Percentiles rank a stretch among this genome's conserved stretches.
phyloP scores from a whole-genome alignment of 306 rosid species.

The Malus asiatica region DNA sequence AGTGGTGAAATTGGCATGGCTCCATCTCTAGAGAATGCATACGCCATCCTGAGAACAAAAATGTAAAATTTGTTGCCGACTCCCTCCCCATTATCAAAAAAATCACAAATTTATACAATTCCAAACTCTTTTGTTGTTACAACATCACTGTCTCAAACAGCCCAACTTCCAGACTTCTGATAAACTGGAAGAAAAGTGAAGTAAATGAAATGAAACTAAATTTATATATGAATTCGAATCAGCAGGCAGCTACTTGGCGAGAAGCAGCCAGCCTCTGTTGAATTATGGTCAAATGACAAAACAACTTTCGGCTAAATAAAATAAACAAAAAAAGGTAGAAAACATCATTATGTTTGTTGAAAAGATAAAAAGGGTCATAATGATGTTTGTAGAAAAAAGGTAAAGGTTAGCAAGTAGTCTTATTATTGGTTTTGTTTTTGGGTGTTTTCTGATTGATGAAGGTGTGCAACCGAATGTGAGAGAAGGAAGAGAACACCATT shows the following conservation, averaged over 20 bases:
- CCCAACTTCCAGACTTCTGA: not conserved
- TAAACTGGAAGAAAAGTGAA: not conserved
- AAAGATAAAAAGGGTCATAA: no score
- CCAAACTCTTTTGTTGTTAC: not conserved
- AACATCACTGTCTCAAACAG: not conserved
- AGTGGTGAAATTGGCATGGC: conserved; percentile 89
- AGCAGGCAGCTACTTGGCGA: not conserved
- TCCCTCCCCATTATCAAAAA: conserved; percentile 55
- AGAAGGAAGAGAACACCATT: no score
- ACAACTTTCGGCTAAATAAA: no score
- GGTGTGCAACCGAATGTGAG: no score
- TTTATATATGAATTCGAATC: not conserved
- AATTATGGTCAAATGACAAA: no score
- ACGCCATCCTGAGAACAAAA: conserved; percentile 83
- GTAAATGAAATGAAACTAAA: not conserved
- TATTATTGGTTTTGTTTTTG: no score
- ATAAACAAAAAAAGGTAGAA: no score
- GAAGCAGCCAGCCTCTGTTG: conserved; percentile 24
- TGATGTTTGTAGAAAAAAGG: no score
- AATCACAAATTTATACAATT: not conserved
- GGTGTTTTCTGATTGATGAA: no score
- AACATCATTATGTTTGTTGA: no score
- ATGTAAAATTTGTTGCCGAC: conserved; percentile 58
- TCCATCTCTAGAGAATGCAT: conserved; percentile 97
- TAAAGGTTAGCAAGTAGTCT: no score